A percentile compares a stretch with the other conserved stretches of the same genome.
Evolutionary conservation across 129 eudicot genomes (phyloP).

Genomic region (Arctium lappa): DNA sequence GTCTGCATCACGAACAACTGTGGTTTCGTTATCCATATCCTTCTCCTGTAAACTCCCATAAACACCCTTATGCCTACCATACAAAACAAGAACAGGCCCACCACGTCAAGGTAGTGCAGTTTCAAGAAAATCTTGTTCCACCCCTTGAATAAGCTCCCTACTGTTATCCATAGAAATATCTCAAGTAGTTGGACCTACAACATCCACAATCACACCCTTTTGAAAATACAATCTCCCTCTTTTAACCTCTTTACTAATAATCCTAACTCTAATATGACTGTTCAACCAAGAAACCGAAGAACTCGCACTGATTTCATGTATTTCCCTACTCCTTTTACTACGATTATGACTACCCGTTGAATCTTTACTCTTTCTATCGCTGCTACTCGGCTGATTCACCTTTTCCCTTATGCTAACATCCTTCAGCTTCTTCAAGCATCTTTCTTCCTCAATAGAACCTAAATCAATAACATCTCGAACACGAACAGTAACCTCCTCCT

Average conservation of each 20-base stretch:
- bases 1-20: conserved; percentile 82
- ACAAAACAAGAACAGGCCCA: conserved; percentile 75
- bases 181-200: too few relatives aligned
- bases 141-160: conserved; percentile 75
- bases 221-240: too few relatives aligned
- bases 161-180: conserved; percentile 58
- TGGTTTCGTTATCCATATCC: conserved; percentile 71
- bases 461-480: conserved; percentile 39
- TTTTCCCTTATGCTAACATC: conserved; percentile 30
- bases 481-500: conserved; percentile 33
- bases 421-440: conserved; percentile 24
- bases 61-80: conserved; percentile 71
- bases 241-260: too few relatives aligned
- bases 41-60: conserved; percentile 30
- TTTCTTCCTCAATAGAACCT: conserved; percentile 35
- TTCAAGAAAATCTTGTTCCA: conserved; percentile 69
- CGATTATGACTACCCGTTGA: conserved; percentile 12
- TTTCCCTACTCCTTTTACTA: conserved; percentile 33
- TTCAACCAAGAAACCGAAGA: too few relatives aligned
- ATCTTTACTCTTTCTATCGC: conserved; percentile 19
- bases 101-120: conserved; percentile 82
- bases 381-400: background rate
- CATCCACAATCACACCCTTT: too few relatives aligned
- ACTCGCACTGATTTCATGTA: too few relatives aligned
- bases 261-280: too few relatives aligned